phyloP scores from a whole-genome alignment of 1,284 basidiomycete genomes.

The Fomitopsis betulina region DNA sequence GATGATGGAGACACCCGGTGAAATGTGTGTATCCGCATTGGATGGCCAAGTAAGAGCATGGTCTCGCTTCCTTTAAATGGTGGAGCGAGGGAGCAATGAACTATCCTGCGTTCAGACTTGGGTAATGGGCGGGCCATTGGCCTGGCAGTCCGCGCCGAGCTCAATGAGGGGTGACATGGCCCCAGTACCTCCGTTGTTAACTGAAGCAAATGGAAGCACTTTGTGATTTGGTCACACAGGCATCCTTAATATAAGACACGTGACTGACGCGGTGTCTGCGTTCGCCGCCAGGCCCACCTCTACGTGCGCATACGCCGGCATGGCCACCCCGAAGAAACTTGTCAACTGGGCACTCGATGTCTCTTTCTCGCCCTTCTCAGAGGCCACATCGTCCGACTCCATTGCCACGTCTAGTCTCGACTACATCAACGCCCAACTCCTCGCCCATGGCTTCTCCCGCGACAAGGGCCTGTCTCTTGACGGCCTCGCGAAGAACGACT shows the following conservation, averaged over 20 bases:
- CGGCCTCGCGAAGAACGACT: conserved; percentile 51
- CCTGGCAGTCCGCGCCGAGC: no score
- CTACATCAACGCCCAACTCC: conserved; percentile 73
- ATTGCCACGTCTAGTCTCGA: conserved; percentile 40
- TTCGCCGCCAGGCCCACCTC: neutral
- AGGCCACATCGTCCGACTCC: conserved; percentile 22
- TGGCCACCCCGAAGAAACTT: conserved; percentile 24
- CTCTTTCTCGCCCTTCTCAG: conserved; percentile 27
- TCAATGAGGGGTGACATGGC: no score
- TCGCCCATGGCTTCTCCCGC: conserved; percentile 75
- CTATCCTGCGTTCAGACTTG: no score
- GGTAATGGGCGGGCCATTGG: no score
- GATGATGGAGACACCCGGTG: no score
- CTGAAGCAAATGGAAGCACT: neutral
- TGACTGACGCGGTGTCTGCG: neutral
- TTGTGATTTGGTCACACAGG: neutral
- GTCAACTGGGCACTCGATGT: conserved; percentile 30
- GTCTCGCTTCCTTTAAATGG: no score
- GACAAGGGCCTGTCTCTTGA: conserved; percentile 61
- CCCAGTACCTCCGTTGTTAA: no score
- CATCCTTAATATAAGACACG: no score
- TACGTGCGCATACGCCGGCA: neutral
- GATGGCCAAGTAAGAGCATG: no score
- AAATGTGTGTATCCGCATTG: no score
- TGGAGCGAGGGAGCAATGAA: no score